Base-by-base conservation (phyloP, 1,284 basidiomycete genomes). In the Ceratobasidium sp. region DNA sequence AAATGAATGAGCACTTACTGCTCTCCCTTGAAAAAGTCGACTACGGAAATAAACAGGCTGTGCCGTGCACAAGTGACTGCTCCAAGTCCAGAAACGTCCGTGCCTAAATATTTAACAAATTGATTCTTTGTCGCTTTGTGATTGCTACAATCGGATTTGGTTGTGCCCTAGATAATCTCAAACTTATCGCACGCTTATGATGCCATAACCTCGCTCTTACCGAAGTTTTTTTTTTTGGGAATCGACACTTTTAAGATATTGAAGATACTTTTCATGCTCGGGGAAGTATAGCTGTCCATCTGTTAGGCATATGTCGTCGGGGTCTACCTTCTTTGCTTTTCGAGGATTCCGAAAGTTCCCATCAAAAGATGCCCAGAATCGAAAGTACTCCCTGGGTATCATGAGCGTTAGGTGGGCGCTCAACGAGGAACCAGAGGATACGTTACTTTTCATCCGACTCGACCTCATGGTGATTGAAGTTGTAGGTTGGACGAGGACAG, bases 11-110 rank as follows among this genome's bases (percentile, higher is more conserved):
- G 18, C 23, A 48, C 60, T 28, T 21, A 64, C 60, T 26, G 26
- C 34, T 64, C 60, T 16, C 60, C 60, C 18, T 30, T 64, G 21
- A n/a, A 32, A 34, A 48, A 64, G 21, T 64, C 26, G 46, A 48
- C 36, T 14, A 39, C 10, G 28, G 34, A 21, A 1, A 69, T 26
- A n/a, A 57, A 41, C 9, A 18, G 46, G 23, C 36, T 57, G 34
- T 69, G 65, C 18, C 65, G n/a, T n/a, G 65, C 39, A 23, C 65
- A 69, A 1, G 23, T 69, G 16, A 41, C 43, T 3, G 39, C 2
- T 5, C 65, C 65, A 1, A 69, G 26, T 34, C 65, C 65, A 9
- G 65, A 57, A 1, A 57, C 53, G 23, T 69, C 65, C 3, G 16
- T 23, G 5, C 65, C 53, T 0, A n/a, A 36, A 36, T 39, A 69